Evolutionary conservation across 2,329 filamentous ascomycete genomes (phyloP).

Genomic region (Fusarium odoratissimum): DNA sequence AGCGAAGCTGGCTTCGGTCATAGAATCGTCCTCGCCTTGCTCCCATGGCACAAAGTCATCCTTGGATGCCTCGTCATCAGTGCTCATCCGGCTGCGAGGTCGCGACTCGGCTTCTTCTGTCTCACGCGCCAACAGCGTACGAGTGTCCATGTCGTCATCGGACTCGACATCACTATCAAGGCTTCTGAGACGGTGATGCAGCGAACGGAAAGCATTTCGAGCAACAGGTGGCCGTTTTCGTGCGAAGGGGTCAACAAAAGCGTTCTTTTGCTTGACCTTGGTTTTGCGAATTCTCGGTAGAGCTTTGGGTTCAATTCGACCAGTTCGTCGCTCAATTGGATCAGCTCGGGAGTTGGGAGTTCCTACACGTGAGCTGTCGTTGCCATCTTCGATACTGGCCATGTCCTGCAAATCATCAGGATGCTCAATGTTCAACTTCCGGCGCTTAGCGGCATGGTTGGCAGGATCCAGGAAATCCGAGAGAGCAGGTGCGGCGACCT

Average conservation of each 20-base stretch:
- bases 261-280: constrained; percentile 69
- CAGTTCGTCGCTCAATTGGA: constrained; percentile 69
- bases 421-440: constrained; percentile 81
- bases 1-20: constrained; percentile 79
- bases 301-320: constrained; percentile 67
- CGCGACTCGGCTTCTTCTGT: constrained; percentile 89
- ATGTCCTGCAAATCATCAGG: constrained; percentile 69
- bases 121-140: constrained; percentile 71
- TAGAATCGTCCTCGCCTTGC: constrained; percentile 69
- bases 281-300: constrained; percentile 81
- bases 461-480: constrained; percentile 85
- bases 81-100: constrained; percentile 79
- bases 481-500: constrained; percentile 84
- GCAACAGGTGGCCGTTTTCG: constrained; percentile 69
- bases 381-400: constrained; percentile 64
- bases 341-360: constrained; percentile 74
- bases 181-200: constrained; percentile 79
- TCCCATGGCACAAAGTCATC: constrained; percentile 62
- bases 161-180: constrained; percentile 80
- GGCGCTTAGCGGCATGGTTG: constrained; percentile 82
- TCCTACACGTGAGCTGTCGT: constrained; percentile 70
- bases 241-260: constrained; percentile 75
- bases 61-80: constrained; percentile 66
- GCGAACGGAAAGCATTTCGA: constrained; percentile 75
- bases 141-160: constrained; percentile 79